phyloP scores from a whole-genome alignment of 2,329 filamentous ascomycete genomes.

The Pezicula radicicola region DNA sequence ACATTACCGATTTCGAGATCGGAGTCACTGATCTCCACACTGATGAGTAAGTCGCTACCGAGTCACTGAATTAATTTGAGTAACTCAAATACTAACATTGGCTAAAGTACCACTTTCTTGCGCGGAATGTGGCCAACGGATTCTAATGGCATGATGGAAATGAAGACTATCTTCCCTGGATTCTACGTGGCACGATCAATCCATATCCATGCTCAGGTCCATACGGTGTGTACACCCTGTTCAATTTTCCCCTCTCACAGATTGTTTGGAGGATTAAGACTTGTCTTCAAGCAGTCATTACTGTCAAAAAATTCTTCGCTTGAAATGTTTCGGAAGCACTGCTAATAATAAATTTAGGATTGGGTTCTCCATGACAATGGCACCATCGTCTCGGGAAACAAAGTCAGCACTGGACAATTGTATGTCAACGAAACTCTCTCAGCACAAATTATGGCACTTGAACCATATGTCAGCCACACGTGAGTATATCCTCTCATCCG shows the following conservation, averaged over 20 bases:
- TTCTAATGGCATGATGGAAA: slow-evolving; percentile 36
- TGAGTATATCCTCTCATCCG: too few species aligned
- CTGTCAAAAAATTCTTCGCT: too few species aligned
- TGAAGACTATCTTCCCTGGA: slow-evolving; percentile 38
- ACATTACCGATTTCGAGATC: slow-evolving; percentile 38
- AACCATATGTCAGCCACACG: neutral
- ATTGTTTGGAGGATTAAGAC: too few species aligned
- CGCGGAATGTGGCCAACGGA: slow-evolving; percentile 38
- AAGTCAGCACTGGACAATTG: neutral
- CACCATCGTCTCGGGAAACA: neutral
- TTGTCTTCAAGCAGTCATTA: too few species aligned
- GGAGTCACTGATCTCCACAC: slow-evolving; percentile 35
- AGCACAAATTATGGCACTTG: neutral
- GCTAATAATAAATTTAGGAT: neutral
- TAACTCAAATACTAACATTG: too few species aligned
- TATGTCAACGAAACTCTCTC: neutral
- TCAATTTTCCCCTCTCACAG: too few species aligned
- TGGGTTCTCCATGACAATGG: neutral
- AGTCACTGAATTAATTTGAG: too few species aligned
- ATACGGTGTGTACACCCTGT: slow-evolving; percentile 18
- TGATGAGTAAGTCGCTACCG: slow-evolving; percentile 22
- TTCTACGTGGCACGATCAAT: slow-evolving; percentile 39
- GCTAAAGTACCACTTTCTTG: slow-evolving; percentile 31
- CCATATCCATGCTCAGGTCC: slow-evolving; percentile 46
- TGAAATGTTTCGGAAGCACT: too few species aligned